A percentile compares a stretch with the other conserved stretches of the same genome.
Evolutionary conservation across 2,329 filamentous ascomycete genomes (phyloP).

Genomic region (Ceratocystis harringtonii): DNA sequence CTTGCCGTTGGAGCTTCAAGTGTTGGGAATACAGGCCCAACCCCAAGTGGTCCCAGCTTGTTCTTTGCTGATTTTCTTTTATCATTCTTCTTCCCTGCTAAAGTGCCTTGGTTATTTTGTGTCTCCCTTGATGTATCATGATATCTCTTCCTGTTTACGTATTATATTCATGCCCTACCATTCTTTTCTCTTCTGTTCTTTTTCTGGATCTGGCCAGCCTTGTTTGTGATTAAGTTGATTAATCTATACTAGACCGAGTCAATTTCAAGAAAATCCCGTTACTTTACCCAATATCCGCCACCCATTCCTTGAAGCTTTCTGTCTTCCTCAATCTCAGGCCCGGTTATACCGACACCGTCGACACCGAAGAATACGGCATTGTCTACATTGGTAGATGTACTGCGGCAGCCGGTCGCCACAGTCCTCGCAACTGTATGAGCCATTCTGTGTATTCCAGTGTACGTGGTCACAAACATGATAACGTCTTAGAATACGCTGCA

Average conservation of each 20-base stretch:
- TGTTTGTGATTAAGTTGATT: not conserved
- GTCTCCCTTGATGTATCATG: not conserved
- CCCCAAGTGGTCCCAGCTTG: not conserved
- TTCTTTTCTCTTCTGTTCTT: not conserved
- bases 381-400: conserved; percentile 33
- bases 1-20: not conserved
- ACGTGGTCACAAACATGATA: conserved; percentile 28
- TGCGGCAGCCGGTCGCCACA: conserved; percentile 26
- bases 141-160: not conserved
- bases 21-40: conserved; percentile 5
- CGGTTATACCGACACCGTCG: conserved; percentile 31
- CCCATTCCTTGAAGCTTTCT: not conserved
- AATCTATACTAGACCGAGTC: not conserved
- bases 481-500: conserved; percentile 23
- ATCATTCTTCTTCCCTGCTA: not conserved
- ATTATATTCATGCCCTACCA: not conserved
- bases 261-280: not conserved
- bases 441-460: conserved; percentile 25
- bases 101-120: too few relatives aligned
- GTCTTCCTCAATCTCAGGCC: not conserved
- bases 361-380: conserved; percentile 33
- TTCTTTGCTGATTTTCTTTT: not conserved
- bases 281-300: not conserved
- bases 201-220: not conserved
- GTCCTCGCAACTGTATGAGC: conserved; percentile 27